These are phyloP conservation scores for Pisolithus thermaeus DNA, from an alignment of 1,284 basidiomycete genomes.

Conservation along the genomic window DNA sequence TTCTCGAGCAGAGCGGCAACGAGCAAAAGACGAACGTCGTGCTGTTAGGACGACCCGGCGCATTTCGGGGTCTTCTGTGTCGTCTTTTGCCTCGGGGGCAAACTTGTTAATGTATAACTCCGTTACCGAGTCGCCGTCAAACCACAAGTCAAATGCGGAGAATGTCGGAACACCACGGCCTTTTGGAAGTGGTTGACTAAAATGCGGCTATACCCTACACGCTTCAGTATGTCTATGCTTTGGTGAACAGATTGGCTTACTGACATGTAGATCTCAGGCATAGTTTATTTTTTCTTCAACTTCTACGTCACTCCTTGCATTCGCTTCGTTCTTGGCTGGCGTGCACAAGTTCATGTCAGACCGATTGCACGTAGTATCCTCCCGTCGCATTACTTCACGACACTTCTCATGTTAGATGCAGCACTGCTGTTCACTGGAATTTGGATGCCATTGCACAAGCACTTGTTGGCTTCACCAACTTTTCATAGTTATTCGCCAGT, in stretches of 20 bases:
- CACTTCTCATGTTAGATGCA: constrained; percentile 9
- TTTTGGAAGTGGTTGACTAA: constrained; percentile 24
- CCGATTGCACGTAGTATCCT: constrained; percentile 16
- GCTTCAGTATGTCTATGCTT: constrained; percentile 13
- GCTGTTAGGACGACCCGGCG: constrained; percentile 32
- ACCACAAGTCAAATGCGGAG: constrained; percentile 31
- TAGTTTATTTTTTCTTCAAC: constrained; percentile 11
- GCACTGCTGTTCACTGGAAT: constrained; percentile 23
- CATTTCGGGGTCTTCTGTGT: constrained; percentile 28
- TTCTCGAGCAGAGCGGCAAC: constrained; percentile 25
- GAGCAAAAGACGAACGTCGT: constrained; percentile 29
- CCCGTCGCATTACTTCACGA: constrained; percentile 20
- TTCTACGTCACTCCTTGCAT: constrained; percentile 1
- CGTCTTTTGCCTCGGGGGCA: constrained; percentile 18
- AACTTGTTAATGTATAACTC: constrained; percentile 15
- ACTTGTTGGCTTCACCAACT: constrained; percentile 1
- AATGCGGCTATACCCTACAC: constrained; percentile 1
- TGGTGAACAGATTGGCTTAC: neutral
- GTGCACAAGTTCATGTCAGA: constrained; percentile 8
- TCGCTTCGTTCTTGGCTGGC: constrained; percentile 10
- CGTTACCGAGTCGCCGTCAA: constrained; percentile 20
- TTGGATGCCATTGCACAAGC: constrained; percentile 18
- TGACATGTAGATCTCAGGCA: neutral
- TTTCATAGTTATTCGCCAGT: neutral
- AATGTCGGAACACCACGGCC: constrained; percentile 34